Percentiles rank a stretch among this genome's conserved stretches.
phyloP scores from a whole-genome alignment of 192 early-diverging fungal genomes.

The Mortierella hygrophila region DNA sequence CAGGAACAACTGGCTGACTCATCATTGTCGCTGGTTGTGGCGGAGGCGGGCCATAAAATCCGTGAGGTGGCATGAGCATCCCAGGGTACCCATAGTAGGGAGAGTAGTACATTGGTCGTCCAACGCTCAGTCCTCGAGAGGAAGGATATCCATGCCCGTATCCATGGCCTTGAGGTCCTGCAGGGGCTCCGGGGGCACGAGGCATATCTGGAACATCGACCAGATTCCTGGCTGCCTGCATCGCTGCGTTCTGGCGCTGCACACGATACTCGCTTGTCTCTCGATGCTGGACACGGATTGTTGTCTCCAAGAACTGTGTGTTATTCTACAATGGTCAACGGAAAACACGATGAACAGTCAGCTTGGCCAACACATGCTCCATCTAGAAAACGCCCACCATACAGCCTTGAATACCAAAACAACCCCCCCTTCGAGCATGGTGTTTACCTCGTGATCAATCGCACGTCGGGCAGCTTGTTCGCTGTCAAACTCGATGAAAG shows the following conservation, averaged over 20 bases:
- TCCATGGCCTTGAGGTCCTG: neutral
- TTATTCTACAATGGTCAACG: conserved; percentile 32
- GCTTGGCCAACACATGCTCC: neutral
- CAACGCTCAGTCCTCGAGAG: conserved; percentile 7
- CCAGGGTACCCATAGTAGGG: conserved; percentile 28
- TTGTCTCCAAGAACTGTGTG: conserved; percentile 30
- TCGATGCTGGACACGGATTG: conserved; percentile 48
- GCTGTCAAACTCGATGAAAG: conserved; percentile 71
- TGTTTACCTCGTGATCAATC: conserved; percentile 65
- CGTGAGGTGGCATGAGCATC: conserved; percentile 8
- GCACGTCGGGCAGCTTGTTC: conserved; percentile 62
- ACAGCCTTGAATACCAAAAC: neutral
- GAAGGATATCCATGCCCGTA: neutral
- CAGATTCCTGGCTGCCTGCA: conserved; percentile 20
- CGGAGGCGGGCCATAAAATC: neutral
- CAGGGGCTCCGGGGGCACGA: neutral
- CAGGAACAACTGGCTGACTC: neutral
- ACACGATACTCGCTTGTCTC: conserved; percentile 49
- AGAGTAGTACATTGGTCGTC: conserved; percentile 19
- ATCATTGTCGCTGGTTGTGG: conserved; percentile 4
- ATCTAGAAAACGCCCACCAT: conserved; percentile 20
- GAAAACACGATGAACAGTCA: neutral
- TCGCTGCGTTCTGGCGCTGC: conserved; percentile 31
- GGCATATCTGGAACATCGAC: neutral
- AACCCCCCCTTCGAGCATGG: neutral